Base-by-base conservation (phyloP, 805 yeast species). In the Lachancea nothofagi region DNA sequence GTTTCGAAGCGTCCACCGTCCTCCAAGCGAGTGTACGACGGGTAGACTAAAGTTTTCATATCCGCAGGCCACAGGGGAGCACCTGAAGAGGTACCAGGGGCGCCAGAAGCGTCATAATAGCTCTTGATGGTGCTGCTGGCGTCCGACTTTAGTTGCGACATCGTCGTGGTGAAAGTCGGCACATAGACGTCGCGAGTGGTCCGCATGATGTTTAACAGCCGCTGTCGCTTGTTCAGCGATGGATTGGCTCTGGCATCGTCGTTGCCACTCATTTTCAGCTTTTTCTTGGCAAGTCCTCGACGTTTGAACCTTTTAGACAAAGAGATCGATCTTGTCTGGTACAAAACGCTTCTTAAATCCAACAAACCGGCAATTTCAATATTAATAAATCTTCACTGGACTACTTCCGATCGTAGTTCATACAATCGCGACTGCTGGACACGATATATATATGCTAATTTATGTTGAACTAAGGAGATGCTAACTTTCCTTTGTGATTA, bases 41-140 rank as follows among this genome's bases (percentile, higher is more conserved):
- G 82, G 48, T 75, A 79, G 28, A 81, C 60, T 2, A 76, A 59
- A n/a, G 86, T 70, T 13, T 72, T 62, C 22, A 87, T 78, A 47
- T 81, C 80, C 22, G 62, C 58, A 0, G 85, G 83, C 19, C 75
- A 40, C 1, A 38, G 14, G 15, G 41, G 41, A 18, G 32, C 20
- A n/a, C 41, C 45, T 12, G 30, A 21, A 5, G 36, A 7, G 9
- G 32, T n/a, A 12, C 41, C 31, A 17, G 26, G 27, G 3, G 17
- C 35, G 8, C 23, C 38, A 5, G 42, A 22, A 17, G 20, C 25
- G 9, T 43, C 47, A 25, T 44, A 44, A 25, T 43, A 43, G 28
- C 38, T 41, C 23, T 44, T 46, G 1, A 51, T 32, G 3, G 48
- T 47, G 27, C 47, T 42, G 5, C 54, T 62, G 2, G 72, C 76